Evolutionary conservation across 768 basidiomycete genomes (phyloP), one percentile per base, ranked within the genome.

Genomic region (Termitomyces sp.): DNA sequence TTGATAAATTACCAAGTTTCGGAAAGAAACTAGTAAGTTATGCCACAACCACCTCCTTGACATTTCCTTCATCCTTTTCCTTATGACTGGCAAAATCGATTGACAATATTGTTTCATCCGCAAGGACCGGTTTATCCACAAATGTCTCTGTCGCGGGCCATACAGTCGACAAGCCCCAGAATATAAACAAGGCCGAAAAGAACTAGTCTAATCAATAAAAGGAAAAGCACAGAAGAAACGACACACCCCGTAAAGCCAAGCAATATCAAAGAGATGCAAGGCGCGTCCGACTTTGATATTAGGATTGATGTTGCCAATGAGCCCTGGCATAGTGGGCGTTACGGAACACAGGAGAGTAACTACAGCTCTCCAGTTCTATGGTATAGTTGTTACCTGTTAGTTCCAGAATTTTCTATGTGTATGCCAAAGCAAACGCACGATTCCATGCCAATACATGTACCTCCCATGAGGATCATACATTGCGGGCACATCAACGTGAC

Each of bases 391-490:
- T 4, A n/a, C 26, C 26, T 26, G 14, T 44, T 16, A 45, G n/a
- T 32, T 33, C 3, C 13, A 22, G 11, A n/a, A 9, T 9, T 13
- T 3, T 0, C 32, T 10, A 11, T 36, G 5, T 5, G 5, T 6
- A 44, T 30, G 18, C 36, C 5, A 49, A 54, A 35, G 44, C 40
- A 41, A 22, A 75, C 85, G 60, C 66, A 90, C 90, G 52, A 88
- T 78, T 52, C 92, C 92, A 43, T 77, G 76, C 64, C 75, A 83
- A 69, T 93, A 94, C n/a, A 79, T 73, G 69, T 94, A 94, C 55
- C 88, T 78, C 1, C 91, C 91, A 41, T 84, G 73, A 9, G 88
- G 90, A 62, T 83, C 79, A 66, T 94, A 96, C 80, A 95, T 87
- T 3, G 88, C 84, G 3, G 90, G 88, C 1, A 94, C 88, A 62